Base-by-base conservation (phyloP, 192 early-diverging fungal species). In the Backusella sp. region DNA sequence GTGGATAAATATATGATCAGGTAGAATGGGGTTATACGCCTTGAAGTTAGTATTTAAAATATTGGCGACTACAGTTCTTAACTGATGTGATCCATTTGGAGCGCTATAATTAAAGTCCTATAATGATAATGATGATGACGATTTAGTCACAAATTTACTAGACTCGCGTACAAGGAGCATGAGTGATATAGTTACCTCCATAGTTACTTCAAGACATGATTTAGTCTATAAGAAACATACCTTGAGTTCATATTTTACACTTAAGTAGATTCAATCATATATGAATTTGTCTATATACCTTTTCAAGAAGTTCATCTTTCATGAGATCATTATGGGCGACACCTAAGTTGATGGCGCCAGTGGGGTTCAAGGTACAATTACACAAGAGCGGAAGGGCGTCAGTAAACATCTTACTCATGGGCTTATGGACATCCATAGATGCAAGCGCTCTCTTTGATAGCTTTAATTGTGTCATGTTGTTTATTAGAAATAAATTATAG, bases 331-430 rank as follows among this genome's bases (percentile, higher is more conserved):
- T 44, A 44, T 44, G 42, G 15, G 42, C 42, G 14, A 44, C 15
- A 15, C 42, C 95, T 0, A 95, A 84, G 68, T 95, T 95, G 73
- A 97, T 85, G 72, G 95, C 90, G 17, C 95, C 96, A 9, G 68
- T 59, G 2, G 89, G 88, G 69, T 95, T 95, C 9, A 30, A 46
- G 2, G 28, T 23, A 17, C 23, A 26, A 15, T 71, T n/a, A 30
- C 37, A 12, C 8, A 71, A 21, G 15, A 44, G 39, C 0, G 36
- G n/a, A 30, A 71, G 9, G 1, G 28, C 12, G 2, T 46, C 42
- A 19, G 11, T 15, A 46, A 71, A 71, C 23, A 39, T 42, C 26
- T 71, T 26, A 28, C 17, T 30, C 26, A 71, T 30, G n/a, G 69
- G 69, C 26, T 41, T 46, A 23, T 44, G 21, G 32, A 71, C 28